Evolutionary conservation across 2,329 filamentous ascomycete species (phyloP).

Genomic region (Verticillium albo-atrum): DNA sequence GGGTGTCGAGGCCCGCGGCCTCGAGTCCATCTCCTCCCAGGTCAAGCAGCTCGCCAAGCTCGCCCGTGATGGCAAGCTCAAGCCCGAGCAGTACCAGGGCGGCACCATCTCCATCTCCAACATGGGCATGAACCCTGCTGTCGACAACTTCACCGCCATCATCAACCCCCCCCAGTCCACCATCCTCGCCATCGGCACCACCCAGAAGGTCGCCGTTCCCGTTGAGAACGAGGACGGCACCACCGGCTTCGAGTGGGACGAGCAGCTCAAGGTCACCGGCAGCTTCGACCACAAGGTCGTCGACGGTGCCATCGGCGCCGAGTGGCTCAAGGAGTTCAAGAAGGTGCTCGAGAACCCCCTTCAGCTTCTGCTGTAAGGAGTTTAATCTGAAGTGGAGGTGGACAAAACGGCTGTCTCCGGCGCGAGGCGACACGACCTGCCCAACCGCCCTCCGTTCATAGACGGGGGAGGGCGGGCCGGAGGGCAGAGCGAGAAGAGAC

Average conservation of each 20-base stretch:
- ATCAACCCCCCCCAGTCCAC: constrained; percentile 98
- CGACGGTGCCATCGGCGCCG: constrained; percentile 90
- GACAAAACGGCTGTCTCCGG: neutral
- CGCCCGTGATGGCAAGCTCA: constrained; percentile 94
- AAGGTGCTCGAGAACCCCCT: constrained; percentile 96
- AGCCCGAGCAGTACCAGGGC: constrained; percentile 99
- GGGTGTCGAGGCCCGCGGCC: constrained; percentile 79
- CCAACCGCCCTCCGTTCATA: constrained; percentile 3
- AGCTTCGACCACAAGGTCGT: constrained; percentile 99
- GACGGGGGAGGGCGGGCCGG: constrained; percentile 2
- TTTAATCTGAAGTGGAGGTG: neutral
- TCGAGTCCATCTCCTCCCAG: constrained; percentile 79
- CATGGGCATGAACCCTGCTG: constrained; percentile 98
- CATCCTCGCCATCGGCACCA: constrained; percentile 92
- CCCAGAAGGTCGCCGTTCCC: constrained; percentile 90
- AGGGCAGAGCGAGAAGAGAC: constrained; percentile 8
- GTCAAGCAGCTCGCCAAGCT: constrained; percentile 98
- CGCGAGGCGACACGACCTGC: constrained; percentile 8
- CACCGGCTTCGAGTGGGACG: constrained; percentile 78
- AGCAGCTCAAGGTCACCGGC: constrained; percentile 91
- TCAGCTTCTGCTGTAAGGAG: constrained; percentile 76
- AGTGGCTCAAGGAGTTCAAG: constrained; percentile 97
- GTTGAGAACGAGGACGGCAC: constrained; percentile 80
- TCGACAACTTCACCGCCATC: constrained; percentile 95
- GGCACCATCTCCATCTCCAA: constrained; percentile 99